Evolutionary conservation across 2,329 filamentous ascomycete species (phyloP).

Genomic region (Epichloe typhina): DNA sequence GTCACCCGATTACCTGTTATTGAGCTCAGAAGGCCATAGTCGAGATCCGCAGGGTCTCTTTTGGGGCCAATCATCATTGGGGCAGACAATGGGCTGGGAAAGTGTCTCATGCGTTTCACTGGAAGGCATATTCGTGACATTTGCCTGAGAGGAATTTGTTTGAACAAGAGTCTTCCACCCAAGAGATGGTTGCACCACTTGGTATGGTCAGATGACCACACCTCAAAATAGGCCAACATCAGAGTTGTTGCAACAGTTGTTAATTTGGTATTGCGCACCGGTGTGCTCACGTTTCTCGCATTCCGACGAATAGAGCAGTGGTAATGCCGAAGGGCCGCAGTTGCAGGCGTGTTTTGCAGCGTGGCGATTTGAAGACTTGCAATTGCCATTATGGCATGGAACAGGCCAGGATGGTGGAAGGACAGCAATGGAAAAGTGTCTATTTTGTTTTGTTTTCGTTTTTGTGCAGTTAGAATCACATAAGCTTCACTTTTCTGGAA

Average conservation of each 20-base stretch:
- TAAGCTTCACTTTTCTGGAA: not conserved
- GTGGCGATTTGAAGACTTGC: conserved; percentile 80
- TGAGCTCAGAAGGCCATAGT: conserved; percentile 27
- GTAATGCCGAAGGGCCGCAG: conserved; percentile 82
- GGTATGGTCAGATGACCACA: conserved; percentile 84
- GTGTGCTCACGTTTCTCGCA: conserved; percentile 59
- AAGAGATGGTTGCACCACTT: conserved; percentile 93
- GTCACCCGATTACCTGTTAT: conserved; percentile 27
- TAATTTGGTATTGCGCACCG: conserved; percentile 55
- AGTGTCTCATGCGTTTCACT: conserved; percentile 35
- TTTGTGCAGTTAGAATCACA: not conserved
- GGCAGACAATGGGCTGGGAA: conserved; percentile 2
- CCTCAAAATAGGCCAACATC: conserved; percentile 81
- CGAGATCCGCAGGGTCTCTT: conserved; percentile 25
- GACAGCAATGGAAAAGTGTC: conserved; percentile 75
- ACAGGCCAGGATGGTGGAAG: conserved; percentile 69
- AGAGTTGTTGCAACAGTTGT: conserved; percentile 81
- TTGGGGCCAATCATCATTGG: conserved; percentile 1
- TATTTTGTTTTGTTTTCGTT: conserved; percentile 13
- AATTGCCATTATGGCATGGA: conserved; percentile 83
- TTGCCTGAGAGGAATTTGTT: conserved; percentile 65
- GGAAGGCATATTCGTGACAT: conserved; percentile 60
- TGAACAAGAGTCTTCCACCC: conserved; percentile 69
- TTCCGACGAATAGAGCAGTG: conserved; percentile 71
- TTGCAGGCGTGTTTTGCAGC: conserved; percentile 59